Percentiles rank a stretch among this genome's conserved stretches.
Conservation (phyloP, 306 rosid species). For the Prunus mongolica region DNA sequence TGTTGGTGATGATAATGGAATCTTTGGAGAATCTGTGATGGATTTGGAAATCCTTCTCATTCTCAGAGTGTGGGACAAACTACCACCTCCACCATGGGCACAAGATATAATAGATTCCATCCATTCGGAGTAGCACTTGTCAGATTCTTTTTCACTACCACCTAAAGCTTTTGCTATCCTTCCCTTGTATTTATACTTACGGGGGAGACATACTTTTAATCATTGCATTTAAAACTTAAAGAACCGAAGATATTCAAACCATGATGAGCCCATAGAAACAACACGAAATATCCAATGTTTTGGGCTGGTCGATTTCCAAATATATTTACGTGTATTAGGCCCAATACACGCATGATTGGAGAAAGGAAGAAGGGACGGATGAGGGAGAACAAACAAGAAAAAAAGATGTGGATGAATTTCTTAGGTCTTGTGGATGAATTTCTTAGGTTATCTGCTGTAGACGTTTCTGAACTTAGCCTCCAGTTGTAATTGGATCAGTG, state of each 20-base stretch:
- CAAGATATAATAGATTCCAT: not conserved
- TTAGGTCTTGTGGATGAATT: too few species aligned
- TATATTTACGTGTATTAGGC: too few species aligned
- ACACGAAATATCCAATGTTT: too few species aligned
- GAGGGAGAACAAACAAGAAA: too few species aligned
- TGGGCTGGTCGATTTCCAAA: too few species aligned
- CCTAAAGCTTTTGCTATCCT: not conserved
- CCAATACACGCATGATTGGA: too few species aligned
- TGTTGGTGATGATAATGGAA: not conserved
- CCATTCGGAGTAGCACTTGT: conserved; percentile 1
- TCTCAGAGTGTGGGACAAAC: not conserved
- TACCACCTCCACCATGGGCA: not conserved
- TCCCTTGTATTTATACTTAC: not conserved
- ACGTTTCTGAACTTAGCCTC: too few species aligned
- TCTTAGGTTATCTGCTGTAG: too few species aligned
- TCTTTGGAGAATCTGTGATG: not conserved
- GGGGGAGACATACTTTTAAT: not conserved
- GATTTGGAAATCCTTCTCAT: not conserved
- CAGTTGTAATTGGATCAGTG: too few species aligned
- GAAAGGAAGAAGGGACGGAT: too few species aligned
- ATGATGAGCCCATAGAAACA: too few species aligned
- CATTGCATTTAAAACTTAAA: not conserved
- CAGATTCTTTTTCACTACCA: not conserved
- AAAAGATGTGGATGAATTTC: too few species aligned
- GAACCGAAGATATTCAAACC: not conserved